These are phyloP conservation scores for Gossypium trilobum DNA, from an alignment of 441 rosid species.

Conservation along the genomic window DNA sequence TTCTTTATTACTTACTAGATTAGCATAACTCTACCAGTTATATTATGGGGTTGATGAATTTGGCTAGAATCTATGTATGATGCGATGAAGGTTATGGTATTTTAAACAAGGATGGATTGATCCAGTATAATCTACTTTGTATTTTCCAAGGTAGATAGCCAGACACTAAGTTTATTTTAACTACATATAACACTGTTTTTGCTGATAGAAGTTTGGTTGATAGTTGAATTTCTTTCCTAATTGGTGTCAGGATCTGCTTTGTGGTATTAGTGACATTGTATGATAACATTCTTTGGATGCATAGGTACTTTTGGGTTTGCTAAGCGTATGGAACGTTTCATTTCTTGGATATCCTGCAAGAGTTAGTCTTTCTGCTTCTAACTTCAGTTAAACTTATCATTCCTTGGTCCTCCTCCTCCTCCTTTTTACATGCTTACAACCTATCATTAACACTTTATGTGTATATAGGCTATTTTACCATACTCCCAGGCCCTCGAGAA, in stretches of 20 bases:
- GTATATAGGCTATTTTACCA: constrained; percentile 76
- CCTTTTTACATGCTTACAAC: neutral
- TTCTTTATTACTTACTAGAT: neutral
- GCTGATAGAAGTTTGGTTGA: neutral
- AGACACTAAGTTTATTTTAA: neutral
- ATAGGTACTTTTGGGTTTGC: constrained; percentile 79
- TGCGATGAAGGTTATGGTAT: neutral
- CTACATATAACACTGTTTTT: neutral
- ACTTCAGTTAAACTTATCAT: constrained; percentile 9
- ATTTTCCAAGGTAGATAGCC: neutral
- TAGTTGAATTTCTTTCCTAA: neutral
- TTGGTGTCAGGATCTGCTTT: constrained; percentile 1
- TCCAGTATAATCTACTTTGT: neutral
- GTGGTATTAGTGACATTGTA: constrained; percentile 14
- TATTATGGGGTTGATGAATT: constrained; percentile 1
- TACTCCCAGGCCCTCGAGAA: constrained; percentile 90
- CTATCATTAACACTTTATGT: constrained; percentile 9
- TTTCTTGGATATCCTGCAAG: constrained; percentile 91
- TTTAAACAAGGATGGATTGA: neutral
- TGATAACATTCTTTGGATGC: constrained; percentile 7
- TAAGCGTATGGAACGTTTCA: constrained; percentile 91
- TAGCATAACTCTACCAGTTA: neutral
- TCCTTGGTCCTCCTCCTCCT: neutral
- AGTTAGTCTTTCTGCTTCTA: constrained; percentile 35
- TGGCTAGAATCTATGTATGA: neutral